phyloP scores from a whole-genome alignment of 805 yeast species.

The Ogataea wickerhamii region DNA sequence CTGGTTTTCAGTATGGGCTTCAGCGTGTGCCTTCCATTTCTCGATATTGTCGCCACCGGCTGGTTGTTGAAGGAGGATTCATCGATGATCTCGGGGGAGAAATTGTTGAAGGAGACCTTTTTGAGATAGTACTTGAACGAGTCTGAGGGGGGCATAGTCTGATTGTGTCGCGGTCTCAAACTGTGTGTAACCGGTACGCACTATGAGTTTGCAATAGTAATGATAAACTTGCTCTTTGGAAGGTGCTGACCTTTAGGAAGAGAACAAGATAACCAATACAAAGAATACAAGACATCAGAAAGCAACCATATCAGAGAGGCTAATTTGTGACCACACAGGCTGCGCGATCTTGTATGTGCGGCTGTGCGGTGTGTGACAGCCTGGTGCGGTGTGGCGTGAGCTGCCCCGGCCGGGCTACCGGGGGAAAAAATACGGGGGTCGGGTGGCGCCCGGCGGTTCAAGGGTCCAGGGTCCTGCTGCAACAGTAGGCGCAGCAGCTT shows the following conservation, averaged over 20 bases:
- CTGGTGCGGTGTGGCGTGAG: too few species aligned
- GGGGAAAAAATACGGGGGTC: too few species aligned
- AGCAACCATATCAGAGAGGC: neutral
- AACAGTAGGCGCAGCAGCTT: too few species aligned
- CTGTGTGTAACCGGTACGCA: too few species aligned
- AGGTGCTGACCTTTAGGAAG: too few species aligned
- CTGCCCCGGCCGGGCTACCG: too few species aligned
- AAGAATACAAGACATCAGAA: neutral
- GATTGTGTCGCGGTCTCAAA: too few species aligned
- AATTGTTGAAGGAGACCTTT: constrained; percentile 10
- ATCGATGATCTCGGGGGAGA: constrained; percentile 8
- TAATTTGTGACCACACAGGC: neutral
- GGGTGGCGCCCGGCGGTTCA: too few species aligned
- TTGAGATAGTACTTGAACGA: constrained; percentile 3
- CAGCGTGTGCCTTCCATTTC: neutral
- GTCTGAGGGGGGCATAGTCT: constrained; percentile 1
- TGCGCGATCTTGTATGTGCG: neutral
- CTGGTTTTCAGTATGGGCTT: constrained; percentile 18
- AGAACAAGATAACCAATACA: neutral
- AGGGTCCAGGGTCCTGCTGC: too few species aligned
- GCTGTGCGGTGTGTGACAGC: constrained; percentile 1
- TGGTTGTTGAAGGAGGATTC: neutral
- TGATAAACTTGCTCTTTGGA: too few species aligned
- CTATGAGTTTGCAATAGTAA: too few species aligned
- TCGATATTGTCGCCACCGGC: neutral